Conservation (phyloP, 371 early-diverging fungal genomes). For the Phascolomyces articulosus region DNA sequence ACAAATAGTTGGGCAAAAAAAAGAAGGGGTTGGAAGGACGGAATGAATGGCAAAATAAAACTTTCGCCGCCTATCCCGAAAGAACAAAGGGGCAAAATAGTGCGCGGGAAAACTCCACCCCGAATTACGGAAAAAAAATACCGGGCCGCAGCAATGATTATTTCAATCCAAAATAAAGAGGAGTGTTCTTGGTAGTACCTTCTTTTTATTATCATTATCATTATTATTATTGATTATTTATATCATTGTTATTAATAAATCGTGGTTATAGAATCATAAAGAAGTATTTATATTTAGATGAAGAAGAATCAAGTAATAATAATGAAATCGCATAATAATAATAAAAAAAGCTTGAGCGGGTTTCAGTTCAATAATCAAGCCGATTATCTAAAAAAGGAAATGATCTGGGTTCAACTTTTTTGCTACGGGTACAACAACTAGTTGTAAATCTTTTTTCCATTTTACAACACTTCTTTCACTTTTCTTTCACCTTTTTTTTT, state of each 20-base stretch:
- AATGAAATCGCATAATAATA: neutral
- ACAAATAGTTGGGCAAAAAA: no score
- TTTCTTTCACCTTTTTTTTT: neutral
- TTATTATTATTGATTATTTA: no score
- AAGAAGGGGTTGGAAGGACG: no score
- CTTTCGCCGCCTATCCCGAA: no score
- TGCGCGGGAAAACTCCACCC: neutral
- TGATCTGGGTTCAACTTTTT: slow-evolving; percentile 1
- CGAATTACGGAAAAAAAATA: neutral
- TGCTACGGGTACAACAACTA: neutral
- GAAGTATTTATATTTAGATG: no score
- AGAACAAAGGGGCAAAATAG: neutral
- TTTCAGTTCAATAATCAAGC: neutral
- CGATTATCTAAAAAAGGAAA: neutral
- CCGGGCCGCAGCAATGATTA: neutral
- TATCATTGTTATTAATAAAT: no score
- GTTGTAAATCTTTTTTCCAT: slow-evolving; percentile 1
- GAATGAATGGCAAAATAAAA: no score
- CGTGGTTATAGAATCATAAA: no score
- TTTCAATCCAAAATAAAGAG: neutral
- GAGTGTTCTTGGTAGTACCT: no score
- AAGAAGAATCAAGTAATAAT: no score
- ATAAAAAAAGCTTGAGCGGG: neutral
- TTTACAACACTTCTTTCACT: neutral
- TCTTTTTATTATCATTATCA: no score